These are phyloP conservation scores for Elongisporangium prolatum DNA, from an alignment of 352 stramenopile genomes.

Conservation along the genomic window DNA sequence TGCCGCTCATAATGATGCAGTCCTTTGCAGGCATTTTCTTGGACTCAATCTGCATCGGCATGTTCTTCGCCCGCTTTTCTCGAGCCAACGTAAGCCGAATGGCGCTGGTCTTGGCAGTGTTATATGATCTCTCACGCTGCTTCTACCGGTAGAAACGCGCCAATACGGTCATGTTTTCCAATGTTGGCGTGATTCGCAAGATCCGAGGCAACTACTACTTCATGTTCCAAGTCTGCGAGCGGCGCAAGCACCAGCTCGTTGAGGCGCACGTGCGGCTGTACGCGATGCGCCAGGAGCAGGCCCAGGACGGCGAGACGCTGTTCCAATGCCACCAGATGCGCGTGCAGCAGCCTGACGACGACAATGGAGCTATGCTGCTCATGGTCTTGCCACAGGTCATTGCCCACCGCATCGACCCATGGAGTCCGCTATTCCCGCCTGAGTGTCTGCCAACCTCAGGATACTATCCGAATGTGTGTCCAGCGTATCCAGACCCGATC, in stretches of 20 bases:
- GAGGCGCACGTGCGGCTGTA: conserved; percentile 83
- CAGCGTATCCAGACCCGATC: conserved; percentile 66
- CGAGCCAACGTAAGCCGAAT: conserved; percentile 58
- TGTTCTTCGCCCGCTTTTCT: conserved; percentile 82
- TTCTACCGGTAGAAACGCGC: conserved; percentile 56
- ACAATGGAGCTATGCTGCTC: conserved; percentile 72
- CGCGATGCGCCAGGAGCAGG: conserved; percentile 67
- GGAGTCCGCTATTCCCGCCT: conserved; percentile 75
- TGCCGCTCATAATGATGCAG: conserved; percentile 15
- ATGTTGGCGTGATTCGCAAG: conserved; percentile 82
- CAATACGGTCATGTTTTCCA: conserved; percentile 85
- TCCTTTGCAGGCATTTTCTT: conserved; percentile 84
- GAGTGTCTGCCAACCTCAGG: conserved; percentile 55
- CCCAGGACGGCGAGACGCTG: conserved; percentile 51
- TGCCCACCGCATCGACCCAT: conserved; percentile 83
- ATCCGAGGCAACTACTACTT: conserved; percentile 89
- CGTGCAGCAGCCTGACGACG: conserved; percentile 85
- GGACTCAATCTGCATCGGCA: conserved; percentile 83
- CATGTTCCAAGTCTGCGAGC: conserved; percentile 90
- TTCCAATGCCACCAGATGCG: conserved; percentile 86
- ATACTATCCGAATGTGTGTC: conserved; percentile 43
- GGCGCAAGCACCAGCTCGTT: conserved; percentile 85
- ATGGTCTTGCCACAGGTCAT: conserved; percentile 81
- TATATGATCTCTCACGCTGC: neutral
- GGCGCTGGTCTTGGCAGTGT: neutral